A percentile compares a stretch with the other conserved stretches of the same genome.
phyloP scores from a whole-genome alignment of 768 basidiomycete species.

The Rhodotorula paludigena region DNA sequence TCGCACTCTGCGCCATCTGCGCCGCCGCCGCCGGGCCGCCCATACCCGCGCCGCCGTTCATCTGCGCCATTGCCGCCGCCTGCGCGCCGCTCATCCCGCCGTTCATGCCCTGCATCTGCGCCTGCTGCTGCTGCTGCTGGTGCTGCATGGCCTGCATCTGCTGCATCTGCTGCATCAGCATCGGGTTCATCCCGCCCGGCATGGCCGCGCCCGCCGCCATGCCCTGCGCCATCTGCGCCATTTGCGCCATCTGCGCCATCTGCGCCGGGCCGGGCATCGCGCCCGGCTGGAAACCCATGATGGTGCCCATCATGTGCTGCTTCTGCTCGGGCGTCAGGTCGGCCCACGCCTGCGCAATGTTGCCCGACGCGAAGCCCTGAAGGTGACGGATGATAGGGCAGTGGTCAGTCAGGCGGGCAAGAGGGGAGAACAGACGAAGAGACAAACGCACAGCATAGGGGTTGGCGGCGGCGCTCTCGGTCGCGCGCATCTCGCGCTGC shows the following conservation, averaged over 20 bases:
- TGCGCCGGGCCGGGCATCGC: constrained; percentile 35
- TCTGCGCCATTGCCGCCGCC: constrained; percentile 7
- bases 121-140: constrained; percentile 8
- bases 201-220: neutral
- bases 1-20: neutral
- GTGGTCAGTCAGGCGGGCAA: constrained; percentile 50
- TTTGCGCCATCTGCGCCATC: constrained; percentile 28
- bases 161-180: constrained; percentile 55
- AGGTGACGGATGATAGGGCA: constrained; percentile 56
- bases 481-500: constrained; percentile 71
- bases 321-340: constrained; percentile 43
- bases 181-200: constrained; percentile 43
- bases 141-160: constrained; percentile 1
- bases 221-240: constrained; percentile 1
- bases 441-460: constrained; percentile 48
- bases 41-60: constrained; percentile 3
- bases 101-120: constrained; percentile 10
- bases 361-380: constrained; percentile 73
- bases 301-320: constrained; percentile 41
- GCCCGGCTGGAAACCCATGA: constrained; percentile 54
- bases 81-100: neutral
- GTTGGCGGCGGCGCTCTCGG: constrained; percentile 72
- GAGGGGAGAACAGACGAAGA: neutral
- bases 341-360: constrained; percentile 40
- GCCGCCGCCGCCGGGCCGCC: neutral